A percentile compares a stretch with the other conserved stretches of the same genome.
These are phyloP conservation scores for Diutina scorzettiae DNA, from an alignment of 1,139 yeast genomes.

Conservation along the genomic window DNA sequence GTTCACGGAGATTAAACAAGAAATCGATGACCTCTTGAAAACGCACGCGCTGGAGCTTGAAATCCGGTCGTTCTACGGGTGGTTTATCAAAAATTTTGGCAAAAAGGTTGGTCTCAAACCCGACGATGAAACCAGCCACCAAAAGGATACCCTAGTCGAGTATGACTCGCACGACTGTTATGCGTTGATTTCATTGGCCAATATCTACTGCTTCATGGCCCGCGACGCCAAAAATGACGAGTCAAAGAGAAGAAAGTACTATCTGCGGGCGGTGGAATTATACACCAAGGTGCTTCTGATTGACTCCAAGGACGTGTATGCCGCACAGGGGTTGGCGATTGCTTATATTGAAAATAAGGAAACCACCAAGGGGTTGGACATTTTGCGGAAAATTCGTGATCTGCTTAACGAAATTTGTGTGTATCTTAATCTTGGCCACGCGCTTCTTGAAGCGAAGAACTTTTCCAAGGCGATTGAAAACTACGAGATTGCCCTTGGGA, in stretches of 20 bases:
- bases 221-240: conserved; percentile 57
- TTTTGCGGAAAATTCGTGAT: conserved; percentile 82
- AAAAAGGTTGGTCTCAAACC: conserved; percentile 45
- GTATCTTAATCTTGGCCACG: conserved; percentile 81
- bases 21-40: conserved; percentile 42
- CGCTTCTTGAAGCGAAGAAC: conserved; percentile 70
- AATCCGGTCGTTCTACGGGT: conserved; percentile 82
- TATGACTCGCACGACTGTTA: conserved; percentile 82
- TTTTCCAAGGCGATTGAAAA: conserved; percentile 79
- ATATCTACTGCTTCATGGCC: conserved; percentile 74
- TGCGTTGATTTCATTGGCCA: conserved; percentile 83
- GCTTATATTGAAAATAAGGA: conserved; percentile 83
- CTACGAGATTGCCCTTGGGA: conserved; percentile 66
- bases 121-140: conserved; percentile 65
- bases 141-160: conserved; percentile 72
- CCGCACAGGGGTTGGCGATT: conserved; percentile 96
- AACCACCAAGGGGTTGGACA: conserved; percentile 65
- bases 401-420: conserved; percentile 77
- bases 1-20: conserved; percentile 35
- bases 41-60: conserved; percentile 57
- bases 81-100: conserved; percentile 61
- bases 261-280: conserved; percentile 78
- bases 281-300: conserved; percentile 79
- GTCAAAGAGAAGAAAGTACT: conserved; percentile 65
- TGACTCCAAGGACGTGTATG: conserved; percentile 82